A percentile compares a stretch with the other conserved stretches of the same genome.
phyloP scores from a whole-genome alignment of 2,329 filamentous ascomycete species.

The Ophiostoma sp. region DNA sequence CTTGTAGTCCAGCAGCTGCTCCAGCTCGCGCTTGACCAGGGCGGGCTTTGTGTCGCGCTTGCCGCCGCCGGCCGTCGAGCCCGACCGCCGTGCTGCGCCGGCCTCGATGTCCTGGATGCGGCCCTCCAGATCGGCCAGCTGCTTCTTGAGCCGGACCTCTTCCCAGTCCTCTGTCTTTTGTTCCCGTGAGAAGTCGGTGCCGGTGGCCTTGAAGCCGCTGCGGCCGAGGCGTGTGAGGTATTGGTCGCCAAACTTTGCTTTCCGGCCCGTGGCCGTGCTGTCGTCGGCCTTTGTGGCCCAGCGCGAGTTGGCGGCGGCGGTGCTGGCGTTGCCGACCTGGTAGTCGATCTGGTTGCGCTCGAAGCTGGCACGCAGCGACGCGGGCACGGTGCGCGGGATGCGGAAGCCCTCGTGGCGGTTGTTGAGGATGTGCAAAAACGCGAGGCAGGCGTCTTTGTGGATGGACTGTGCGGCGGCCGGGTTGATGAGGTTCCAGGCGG shows the following conservation, averaged over 20 bases:
- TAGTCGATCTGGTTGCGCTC: constrained; percentile 97
- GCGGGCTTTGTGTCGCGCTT: constrained; percentile 77
- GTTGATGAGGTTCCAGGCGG: constrained; percentile 96
- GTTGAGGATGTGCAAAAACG: constrained; percentile 95
- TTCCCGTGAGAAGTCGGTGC: constrained; percentile 79
- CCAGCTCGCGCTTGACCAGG: constrained; percentile 86
- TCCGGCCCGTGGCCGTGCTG: constrained; percentile 75
- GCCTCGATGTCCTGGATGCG: constrained; percentile 81
- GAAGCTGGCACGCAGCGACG: constrained; percentile 84
- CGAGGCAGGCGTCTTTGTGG: constrained; percentile 89
- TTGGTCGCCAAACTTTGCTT: constrained; percentile 95
- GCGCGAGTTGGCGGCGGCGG: constrained; percentile 53
- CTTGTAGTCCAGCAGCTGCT: constrained; percentile 95
- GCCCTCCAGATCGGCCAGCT: constrained; percentile 80
- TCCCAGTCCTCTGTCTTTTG: constrained; percentile 92
- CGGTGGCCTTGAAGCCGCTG: constrained; percentile 70
- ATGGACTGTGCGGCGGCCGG: constrained; percentile 76
- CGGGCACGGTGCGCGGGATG: constrained; percentile 85
- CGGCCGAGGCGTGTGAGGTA: constrained; percentile 89
- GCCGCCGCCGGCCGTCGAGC: constrained; percentile 38
- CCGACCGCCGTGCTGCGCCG: constrained; percentile 53
- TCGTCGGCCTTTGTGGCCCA: constrained; percentile 79
- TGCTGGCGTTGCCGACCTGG: constrained; percentile 71
- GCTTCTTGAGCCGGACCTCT: constrained; percentile 89
- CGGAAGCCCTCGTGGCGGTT: constrained; percentile 92